Conservation (phyloP, 345 rosid genomes). For the Anastatica hierochuntica region DNA sequence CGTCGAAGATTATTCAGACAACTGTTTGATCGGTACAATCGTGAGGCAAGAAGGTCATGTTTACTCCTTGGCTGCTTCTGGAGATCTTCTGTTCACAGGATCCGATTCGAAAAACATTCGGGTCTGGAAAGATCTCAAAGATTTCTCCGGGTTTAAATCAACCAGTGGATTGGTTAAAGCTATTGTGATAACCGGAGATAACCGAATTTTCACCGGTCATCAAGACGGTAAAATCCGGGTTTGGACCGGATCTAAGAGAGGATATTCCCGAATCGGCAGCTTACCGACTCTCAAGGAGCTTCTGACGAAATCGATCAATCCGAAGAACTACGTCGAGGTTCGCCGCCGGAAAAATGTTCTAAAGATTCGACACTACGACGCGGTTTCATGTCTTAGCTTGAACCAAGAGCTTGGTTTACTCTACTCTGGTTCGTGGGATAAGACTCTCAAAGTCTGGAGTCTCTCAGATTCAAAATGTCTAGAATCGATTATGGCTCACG, state of each 20-base stretch:
- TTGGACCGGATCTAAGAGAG: slow-evolving; percentile 37
- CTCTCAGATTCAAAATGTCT: slow-evolving; percentile 43
- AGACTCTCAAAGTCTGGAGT: slow-evolving; percentile 54
- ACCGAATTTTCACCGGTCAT: slow-evolving; percentile 54
- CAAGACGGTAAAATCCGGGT: slow-evolving; percentile 64
- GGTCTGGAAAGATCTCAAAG: slow-evolving; percentile 54
- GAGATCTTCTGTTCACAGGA: slow-evolving; percentile 55
- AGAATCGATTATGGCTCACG: slow-evolving; percentile 53
- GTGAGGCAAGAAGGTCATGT: slow-evolving; percentile 58
- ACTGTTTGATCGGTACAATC: slow-evolving; percentile 46
- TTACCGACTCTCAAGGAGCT: slow-evolving; percentile 43
- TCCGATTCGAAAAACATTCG: slow-evolving; percentile 65
- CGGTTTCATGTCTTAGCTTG: slow-evolving; percentile 49
- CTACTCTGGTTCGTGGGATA: slow-evolving; percentile 66
- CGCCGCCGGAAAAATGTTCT: slow-evolving; percentile 41
- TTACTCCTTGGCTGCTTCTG: slow-evolving; percentile 52
- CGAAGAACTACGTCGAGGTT: slow-evolving; percentile 49
- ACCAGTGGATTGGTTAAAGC: slow-evolving; percentile 51
- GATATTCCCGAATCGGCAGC: slow-evolving; percentile 38
- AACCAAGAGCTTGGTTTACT: slow-evolving; percentile 44
- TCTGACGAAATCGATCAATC: slow-evolving; percentile 41
- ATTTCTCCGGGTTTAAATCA: slow-evolving; percentile 49
- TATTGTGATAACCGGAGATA: slow-evolving; percentile 29
- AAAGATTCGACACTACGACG: slow-evolving; percentile 52
- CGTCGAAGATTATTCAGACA: slow-evolving; percentile 1